These are phyloP conservation scores for Xylaria polymorpha DNA, from an alignment of 2,329 filamentous ascomycete genomes.

Conservation along the genomic window DNA sequence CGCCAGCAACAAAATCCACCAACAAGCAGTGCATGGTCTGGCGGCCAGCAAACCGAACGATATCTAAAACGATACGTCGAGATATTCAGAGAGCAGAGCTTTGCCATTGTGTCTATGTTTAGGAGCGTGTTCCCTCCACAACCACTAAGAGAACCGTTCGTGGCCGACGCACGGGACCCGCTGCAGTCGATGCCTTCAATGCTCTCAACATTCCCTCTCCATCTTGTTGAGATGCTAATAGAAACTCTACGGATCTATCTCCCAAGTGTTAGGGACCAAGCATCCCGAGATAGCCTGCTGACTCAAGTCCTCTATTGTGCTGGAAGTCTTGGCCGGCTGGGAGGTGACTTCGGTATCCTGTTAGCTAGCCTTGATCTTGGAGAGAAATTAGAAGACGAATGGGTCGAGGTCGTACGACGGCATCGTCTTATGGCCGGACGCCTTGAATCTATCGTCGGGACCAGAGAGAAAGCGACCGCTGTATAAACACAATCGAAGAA, in stretches of 20 bases:
- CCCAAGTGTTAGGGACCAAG: constrained; percentile 82
- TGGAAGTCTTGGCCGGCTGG: constrained; percentile 86
- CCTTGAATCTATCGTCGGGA: constrained; percentile 74
- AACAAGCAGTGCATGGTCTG: constrained; percentile 64
- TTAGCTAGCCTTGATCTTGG: constrained; percentile 70
- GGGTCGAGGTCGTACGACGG: constrained; percentile 89
- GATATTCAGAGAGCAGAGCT: constrained; percentile 97
- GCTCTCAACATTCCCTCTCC: constrained; percentile 83
- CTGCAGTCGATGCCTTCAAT: constrained; percentile 77
- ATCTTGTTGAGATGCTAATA: constrained; percentile 83
- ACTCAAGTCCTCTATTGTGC: constrained; percentile 96
- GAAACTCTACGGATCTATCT: constrained; percentile 81
- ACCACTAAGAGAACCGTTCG: constrained; percentile 36
- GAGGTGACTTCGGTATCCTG: constrained; percentile 92
- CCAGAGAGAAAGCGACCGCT: constrained; percentile 54
- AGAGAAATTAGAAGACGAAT: constrained; percentile 70
- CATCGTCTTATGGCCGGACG: constrained; percentile 86
- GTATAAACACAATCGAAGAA: constrained; percentile 28
- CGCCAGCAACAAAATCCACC: constrained; percentile 58
- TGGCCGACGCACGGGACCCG: constrained; percentile 51
- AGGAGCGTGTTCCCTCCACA: constrained; percentile 81
- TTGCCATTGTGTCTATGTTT: constrained; percentile 94
- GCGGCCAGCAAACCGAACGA: constrained; percentile 91
- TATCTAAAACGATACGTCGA: constrained; percentile 97
- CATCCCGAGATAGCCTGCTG: constrained; percentile 84